A percentile compares a stretch with the other conserved stretches of the same genome.
phyloP scores from a whole-genome alignment of 2,329 filamentous ascomycete genomes.

The Hypoxylon sp. region DNA sequence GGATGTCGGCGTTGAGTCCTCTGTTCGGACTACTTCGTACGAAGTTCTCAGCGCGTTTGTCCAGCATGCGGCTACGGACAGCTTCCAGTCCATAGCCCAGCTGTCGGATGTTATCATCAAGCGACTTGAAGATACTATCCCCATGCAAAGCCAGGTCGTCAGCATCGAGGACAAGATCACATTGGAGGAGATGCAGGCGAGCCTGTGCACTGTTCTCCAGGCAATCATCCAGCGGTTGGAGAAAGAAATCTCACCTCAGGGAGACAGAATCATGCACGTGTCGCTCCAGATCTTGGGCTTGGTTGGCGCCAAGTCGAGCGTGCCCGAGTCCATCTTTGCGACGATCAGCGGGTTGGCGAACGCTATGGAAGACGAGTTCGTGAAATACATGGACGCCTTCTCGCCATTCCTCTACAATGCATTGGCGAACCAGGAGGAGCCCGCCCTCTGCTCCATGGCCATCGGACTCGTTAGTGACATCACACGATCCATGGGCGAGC shows the following conservation, averaged over 20 bases:
- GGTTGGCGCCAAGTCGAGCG: conserved; percentile 85
- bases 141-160: conserved; percentile 90
- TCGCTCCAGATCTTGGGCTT: conserved; percentile 81
- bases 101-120: conserved; percentile 90
- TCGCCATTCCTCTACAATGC: conserved; percentile 92
- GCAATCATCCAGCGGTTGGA: conserved; percentile 92
- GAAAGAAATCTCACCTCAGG: conserved; percentile 86
- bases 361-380: conserved; percentile 89
- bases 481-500: conserved; percentile 86
- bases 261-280: conserved; percentile 92
- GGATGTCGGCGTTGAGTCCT: conserved; percentile 80
- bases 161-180: conserved; percentile 97
- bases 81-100: conserved; percentile 78
- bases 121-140: conserved; percentile 87
- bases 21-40: conserved; percentile 93
- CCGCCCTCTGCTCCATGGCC: conserved; percentile 92
- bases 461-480: conserved; percentile 98
- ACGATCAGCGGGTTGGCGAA: conserved; percentile 91
- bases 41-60: conserved; percentile 97
- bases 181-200: conserved; percentile 97
- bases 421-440: conserved; percentile 93
- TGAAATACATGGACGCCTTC: conserved; percentile 98
- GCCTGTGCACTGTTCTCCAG: conserved; percentile 88
- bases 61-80: conserved; percentile 87
- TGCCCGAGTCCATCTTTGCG: conserved; percentile 92